A percentile compares a stretch with the other conserved stretches of the same genome.
Evolutionary conservation across 257 asterid species (phyloP).

Genomic region (Petunia secreta): DNA sequence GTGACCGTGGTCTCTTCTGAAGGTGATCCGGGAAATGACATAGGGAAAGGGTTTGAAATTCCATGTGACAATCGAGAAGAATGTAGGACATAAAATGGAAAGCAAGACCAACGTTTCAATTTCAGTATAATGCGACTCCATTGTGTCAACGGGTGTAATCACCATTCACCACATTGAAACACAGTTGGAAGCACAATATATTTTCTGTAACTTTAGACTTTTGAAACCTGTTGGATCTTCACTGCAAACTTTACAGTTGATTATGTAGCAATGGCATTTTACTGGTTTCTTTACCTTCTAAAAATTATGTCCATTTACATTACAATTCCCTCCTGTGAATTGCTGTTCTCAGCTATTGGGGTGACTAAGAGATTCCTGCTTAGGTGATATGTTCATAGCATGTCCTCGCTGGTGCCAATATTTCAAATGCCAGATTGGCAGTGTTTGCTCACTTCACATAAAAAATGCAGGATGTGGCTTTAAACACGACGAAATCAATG

Average conservation of each 20-base stretch:
- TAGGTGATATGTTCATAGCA: no score
- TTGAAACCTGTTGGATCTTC: neutral
- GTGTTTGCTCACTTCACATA: neutral
- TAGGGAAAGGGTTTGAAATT: neutral
- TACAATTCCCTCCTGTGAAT: no score
- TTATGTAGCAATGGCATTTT: no score
- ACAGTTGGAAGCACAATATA: neutral
- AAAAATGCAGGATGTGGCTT: no score
- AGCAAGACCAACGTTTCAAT: neutral
- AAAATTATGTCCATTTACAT: no score
- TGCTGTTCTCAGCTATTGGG: no score
- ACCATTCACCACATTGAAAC: neutral
- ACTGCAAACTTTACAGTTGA: neutral
- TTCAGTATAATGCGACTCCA: neutral
- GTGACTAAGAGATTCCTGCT: no score
- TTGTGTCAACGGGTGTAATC: neutral
- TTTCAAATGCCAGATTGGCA: no score
- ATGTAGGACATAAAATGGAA: neutral
- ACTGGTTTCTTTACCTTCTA: no score
- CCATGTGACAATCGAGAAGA: neutral
- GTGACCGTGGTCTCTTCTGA: slow-evolving; percentile 12
- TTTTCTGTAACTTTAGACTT: neutral
- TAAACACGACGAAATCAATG: no score
- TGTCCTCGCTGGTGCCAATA: no score
- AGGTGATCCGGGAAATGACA: neutral